A percentile compares a stretch with the other conserved stretches of the same genome.
phyloP scores from a whole-genome alignment of 805 yeast species.

The Saturnispora sanitii region DNA sequence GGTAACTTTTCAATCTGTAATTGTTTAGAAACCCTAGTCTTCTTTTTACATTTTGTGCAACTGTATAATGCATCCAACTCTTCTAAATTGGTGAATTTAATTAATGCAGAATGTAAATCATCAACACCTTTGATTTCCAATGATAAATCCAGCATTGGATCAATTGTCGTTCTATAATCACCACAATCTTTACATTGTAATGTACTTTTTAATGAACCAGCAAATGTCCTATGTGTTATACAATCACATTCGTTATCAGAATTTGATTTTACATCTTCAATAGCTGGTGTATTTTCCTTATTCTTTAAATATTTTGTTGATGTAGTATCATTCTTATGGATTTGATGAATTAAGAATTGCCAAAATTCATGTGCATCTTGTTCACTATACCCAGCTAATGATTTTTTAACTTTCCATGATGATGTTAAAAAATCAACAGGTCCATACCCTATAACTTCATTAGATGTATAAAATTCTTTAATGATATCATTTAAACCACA shows the following conservation, averaged over 20 bases:
- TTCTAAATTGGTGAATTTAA: conserved; percentile 70
- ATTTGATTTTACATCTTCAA: conserved; percentile 6
- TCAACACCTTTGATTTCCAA: conserved; percentile 46
- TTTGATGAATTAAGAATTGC: conserved; percentile 80
- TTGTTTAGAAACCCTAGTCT: conserved; percentile 62
- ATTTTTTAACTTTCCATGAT: conserved; percentile 76
- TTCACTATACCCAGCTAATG: conserved; percentile 90
- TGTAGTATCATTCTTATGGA: conserved; percentile 45
- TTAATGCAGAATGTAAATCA: conserved; percentile 54
- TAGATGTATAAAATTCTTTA: conserved; percentile 59
- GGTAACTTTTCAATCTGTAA: conserved; percentile 63
- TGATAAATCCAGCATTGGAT: conserved; percentile 85
- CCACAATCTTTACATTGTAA: conserved; percentile 66
- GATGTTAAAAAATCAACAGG: conserved; percentile 73
- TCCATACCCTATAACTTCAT: conserved; percentile 60
- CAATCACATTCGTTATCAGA: conserved; percentile 46
- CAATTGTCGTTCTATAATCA: conserved; percentile 57
- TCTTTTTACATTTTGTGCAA: conserved; percentile 56
- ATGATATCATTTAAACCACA: conserved; percentile 80
- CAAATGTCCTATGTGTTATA: conserved; percentile 70
- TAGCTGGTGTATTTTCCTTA: conserved; percentile 19
- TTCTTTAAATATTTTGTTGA: conserved; percentile 14
- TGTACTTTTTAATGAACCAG: conserved; percentile 75
- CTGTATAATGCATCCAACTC: conserved; percentile 62
- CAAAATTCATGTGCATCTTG: conserved; percentile 99